phyloP scores from a whole-genome alignment of 2,329 filamentous ascomycete species.

The Fusarium continuum region DNA sequence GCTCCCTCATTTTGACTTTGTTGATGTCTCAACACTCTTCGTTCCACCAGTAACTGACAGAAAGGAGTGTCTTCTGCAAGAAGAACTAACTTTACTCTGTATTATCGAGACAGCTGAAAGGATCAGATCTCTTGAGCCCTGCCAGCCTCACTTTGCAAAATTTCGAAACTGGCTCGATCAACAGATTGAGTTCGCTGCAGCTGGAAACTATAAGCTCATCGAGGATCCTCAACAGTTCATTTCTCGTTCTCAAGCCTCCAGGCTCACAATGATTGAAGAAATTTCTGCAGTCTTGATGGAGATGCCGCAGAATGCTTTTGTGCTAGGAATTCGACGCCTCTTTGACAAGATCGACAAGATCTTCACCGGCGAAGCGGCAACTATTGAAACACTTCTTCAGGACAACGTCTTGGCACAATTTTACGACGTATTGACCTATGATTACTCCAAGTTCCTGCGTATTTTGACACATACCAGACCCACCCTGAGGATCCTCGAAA shows the following conservation, averaged over 20 bases:
- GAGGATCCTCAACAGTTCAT: slow-evolving; percentile 18
- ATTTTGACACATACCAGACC: slow-evolving; percentile 47
- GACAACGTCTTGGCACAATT: not conserved
- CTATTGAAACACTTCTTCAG: slow-evolving; percentile 1
- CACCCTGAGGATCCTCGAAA: slow-evolving; percentile 49
- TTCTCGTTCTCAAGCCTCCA: not conserved
- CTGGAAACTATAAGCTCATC: slow-evolving; percentile 47
- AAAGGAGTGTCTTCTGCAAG: not conserved
- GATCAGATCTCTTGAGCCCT: slow-evolving; percentile 3
- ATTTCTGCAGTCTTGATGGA: not conserved
- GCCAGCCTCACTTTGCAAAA: slow-evolving; percentile 7
- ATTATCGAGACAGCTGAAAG: not conserved
- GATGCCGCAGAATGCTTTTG: not conserved
- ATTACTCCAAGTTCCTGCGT: not conserved
- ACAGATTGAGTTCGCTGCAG: not conserved
- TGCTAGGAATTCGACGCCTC: not conserved
- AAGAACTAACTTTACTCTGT: slow-evolving; percentile 1
- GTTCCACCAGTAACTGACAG: not conserved
- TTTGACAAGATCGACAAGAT: not conserved
- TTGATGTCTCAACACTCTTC: not conserved
- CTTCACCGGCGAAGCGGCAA: slow-evolving; percentile 1
- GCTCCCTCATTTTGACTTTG: slow-evolving; percentile 19
- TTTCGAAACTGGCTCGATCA: slow-evolving; percentile 11
- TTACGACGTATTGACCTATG: slow-evolving; percentile 1
- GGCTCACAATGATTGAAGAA: not conserved